Base-by-base conservation (phyloP, 371 early-diverging fungal species). In the Apophysomyces elegans region DNA sequence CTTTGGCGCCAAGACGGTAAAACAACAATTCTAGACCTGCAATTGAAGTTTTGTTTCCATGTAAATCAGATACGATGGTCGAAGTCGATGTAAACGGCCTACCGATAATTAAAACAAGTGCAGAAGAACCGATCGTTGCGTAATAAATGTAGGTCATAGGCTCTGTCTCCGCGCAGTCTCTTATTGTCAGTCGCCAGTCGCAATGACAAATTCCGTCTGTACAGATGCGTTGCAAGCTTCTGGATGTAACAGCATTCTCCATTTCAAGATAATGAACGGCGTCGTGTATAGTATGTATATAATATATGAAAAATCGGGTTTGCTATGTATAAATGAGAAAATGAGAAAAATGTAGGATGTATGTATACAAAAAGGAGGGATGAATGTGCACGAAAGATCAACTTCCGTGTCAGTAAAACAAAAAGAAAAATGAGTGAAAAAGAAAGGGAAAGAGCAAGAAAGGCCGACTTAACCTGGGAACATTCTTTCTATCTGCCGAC, bases 131-230 rank as follows among this genome's bases (percentile, higher is more conserved):
- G 54, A 50, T 50, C 4, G 54, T 50, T 18, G 54, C 54, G 54
- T 50, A 50, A 21, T 50, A 50, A 50, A 50, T 50, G 32, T 50
- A 50, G 54, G 54, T 54, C 58, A 80, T 63, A 2, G 61, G 32
- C 1, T 69, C 43, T n/a, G 46, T 65, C 56, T 74, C 69, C 8
- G 60, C 62, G 14, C 81, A 80, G 9, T 61, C 67, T 32, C 60
- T 44, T 5, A 74, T 60, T 18, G 69, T 73, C n/a, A 78, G 56
- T 62, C 78, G 60, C 76, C 74, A 78, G 62, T 78, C 78, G 50
- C 81, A 80, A 61, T 80, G 76, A 46, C 77, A 78, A 7, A 41
- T 21, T 13, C 67, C 63, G 16, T 63, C 57, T 50, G 8, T 50
- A 50, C 54, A 50, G 54, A 50, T 50, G 21, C 54, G 54, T 21